Evolutionary conservation across 305 asterid species (phyloP).

Genomic region (Solanum hybrid): DNA sequence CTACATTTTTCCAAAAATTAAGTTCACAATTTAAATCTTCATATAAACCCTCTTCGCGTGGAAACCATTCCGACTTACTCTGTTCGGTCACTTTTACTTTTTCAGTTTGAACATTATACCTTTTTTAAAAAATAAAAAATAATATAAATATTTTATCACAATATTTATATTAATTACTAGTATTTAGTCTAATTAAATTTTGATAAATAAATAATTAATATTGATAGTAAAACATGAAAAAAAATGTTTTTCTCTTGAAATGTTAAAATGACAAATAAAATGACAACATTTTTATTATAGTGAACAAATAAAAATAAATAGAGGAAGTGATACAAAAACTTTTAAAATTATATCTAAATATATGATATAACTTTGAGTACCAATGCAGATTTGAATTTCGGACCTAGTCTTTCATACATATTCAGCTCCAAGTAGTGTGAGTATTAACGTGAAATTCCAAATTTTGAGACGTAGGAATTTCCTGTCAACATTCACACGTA

Average conservation of each 20-base stretch:
- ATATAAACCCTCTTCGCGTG: background rate
- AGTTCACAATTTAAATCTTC: background rate
- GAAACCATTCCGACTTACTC: background rate
- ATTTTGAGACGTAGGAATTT: background rate
- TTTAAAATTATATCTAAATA: background rate
- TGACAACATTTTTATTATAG: too few relatives aligned
- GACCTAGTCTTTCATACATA: background rate
- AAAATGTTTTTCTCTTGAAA: background rate
- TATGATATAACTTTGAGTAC: background rate
- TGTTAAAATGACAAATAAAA: too few relatives aligned
- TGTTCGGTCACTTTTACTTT: too few relatives aligned
- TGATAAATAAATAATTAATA: too few relatives aligned
- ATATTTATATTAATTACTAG: too few relatives aligned
- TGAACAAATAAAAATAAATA: background rate
- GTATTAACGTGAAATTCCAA: background rate
- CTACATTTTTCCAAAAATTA: background rate
- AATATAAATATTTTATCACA: too few relatives aligned
- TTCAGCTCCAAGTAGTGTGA: background rate
- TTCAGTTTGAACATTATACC: too few relatives aligned
- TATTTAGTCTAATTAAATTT: background rate
- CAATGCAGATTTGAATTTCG: background rate
- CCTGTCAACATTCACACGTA: background rate
- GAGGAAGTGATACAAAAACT: background rate
- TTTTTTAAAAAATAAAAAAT: accelerated
- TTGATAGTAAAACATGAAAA: too few relatives aligned